Evolutionary conservation across 2,329 filamentous ascomycete genomes (phyloP).

Genomic region (Aureobasidium zeae): DNA sequence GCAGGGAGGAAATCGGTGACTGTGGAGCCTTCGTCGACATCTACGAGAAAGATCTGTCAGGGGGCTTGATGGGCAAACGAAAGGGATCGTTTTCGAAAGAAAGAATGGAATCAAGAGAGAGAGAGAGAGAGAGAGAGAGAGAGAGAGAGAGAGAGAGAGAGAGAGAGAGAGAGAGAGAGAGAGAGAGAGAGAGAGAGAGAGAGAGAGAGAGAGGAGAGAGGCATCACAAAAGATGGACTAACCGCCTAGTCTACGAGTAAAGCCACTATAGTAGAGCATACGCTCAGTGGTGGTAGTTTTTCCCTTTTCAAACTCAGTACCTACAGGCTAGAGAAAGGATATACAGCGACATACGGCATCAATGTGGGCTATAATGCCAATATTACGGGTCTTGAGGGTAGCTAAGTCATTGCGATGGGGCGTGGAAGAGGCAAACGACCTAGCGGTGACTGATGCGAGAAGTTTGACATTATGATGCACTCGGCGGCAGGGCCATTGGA

Average conservation of each 20-base stretch:
- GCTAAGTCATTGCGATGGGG: constrained; percentile 11
- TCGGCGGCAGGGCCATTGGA: constrained; percentile 9
- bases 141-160: no score
- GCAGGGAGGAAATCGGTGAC: constrained; percentile 94
- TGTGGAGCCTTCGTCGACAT: constrained; percentile 93
- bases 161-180: no score
- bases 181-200: no score
- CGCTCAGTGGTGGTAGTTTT: constrained; percentile 98
- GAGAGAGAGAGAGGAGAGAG: neutral
- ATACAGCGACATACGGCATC: constrained; percentile 56
- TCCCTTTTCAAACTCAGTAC: constrained; percentile 42
- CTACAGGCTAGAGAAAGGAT: neutral
- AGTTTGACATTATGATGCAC: constrained; percentile 1
- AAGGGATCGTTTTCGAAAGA: no score
- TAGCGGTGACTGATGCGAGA: constrained; percentile 1
- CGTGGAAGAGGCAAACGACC: constrained; percentile 14
- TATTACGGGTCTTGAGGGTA: constrained; percentile 60
- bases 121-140: constrained; percentile 10
- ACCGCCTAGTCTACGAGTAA: constrained; percentile 75
- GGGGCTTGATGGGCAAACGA: neutral
- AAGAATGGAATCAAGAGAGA: neutral
- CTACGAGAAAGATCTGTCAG: constrained; percentile 31
- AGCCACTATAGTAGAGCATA: constrained; percentile 94
- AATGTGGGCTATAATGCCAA: constrained; percentile 97
- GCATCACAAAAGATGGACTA: constrained; percentile 19